Evolutionary conservation across 1,284 basidiomycete species (phyloP), one percentile per base, ranked within the genome.

Genomic region (Ceratobasidium sp.): DNA sequence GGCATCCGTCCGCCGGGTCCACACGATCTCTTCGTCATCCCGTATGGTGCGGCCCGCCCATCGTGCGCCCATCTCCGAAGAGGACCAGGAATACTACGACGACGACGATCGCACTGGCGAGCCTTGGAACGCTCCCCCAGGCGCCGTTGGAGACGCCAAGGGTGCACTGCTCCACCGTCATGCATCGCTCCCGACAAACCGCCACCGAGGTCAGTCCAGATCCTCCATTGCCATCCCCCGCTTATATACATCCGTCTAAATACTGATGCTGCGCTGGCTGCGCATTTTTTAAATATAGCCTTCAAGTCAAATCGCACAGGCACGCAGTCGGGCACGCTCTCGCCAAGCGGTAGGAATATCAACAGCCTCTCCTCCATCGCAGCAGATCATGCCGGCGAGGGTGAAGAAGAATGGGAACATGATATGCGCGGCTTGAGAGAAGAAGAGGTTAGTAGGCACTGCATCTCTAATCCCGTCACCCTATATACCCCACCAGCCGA

Each of bases 61-160:
- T n/a, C 88, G 87, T 77, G 84, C 87, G 48, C 79, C 85, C 61
- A 89, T 91, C 74, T 87, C 88, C 60, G 90, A 92, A 77, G 90
- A 92, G 77, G 80, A 83, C 30, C 86, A 89, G 75, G 85, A 88
- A 62, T 85, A 80, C 81, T 53, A 89, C 88, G 86, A 86, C 43
- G 89, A 92, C 74, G 91, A 92, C 77, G 92, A 92, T 78, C 83
- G 86, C 58, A 89, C 92, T 71, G 90, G 88, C 77, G 90, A 92
- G 78, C 74, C 76, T 43, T 92, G 91, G 91, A 87, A 89, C 43
- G 71, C 74, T 12, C 89, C 90, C 43, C 87, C 87, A 28, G 87
- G 92, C 45, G 92, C 92, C 41, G 90, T 89, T 50, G 91, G 93
- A 28, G 92, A 92, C 70, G 91, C 92, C 80, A 93, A 93, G 80